Evolutionary conservation across 306 rosid species (phyloP), one percentile per base, ranked within the genome.

Genomic region (Prosopis cineraria): DNA sequence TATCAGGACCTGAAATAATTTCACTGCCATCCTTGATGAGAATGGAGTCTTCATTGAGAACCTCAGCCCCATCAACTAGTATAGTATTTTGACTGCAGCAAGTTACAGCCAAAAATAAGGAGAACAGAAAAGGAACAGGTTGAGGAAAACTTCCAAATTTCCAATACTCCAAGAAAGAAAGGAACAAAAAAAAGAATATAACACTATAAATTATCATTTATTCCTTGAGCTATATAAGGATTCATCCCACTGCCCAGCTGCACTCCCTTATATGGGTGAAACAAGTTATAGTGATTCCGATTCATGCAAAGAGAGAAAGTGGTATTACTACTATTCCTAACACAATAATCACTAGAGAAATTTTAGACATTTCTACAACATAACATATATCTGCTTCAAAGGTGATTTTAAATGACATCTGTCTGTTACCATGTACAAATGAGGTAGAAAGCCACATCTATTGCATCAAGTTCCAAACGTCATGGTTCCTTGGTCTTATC

Each of bases 21-120:
- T 90, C 90, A 78, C 90, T 91, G 74, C 97, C 96, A 77, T 88
- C 84, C 83, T 81, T 85, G 79, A 94, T 88, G 76, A 85, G 71
- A 60, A 80, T 48, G 37, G 72, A 72, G 50, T 75, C 89, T 70
- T 80, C 93, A 30, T 45, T 88, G 62, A 79, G 80, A 69, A 90
- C 70, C 53, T 74, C 77, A 76, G 80, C 82, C 73, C 84, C 94
- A 58, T 92, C 93, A 56, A 89, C 96, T 39, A 94, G 78, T 72
- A 94, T 84, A 19, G 85, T 64, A 84, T 79, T 78, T 72, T 88
- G 75, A 79, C 97, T 92, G 75, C 75, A 78, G 58, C 40, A 82
- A 36, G 13, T 62, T 60, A 72, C 70, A 68, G 65, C 75, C 73
- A 79, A 45, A 80, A 39, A 69, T 29, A 22, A 22, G 53, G 45